phyloP scores from a whole-genome alignment of 306 rosid species.

The Citrullus colocynthis region DNA sequence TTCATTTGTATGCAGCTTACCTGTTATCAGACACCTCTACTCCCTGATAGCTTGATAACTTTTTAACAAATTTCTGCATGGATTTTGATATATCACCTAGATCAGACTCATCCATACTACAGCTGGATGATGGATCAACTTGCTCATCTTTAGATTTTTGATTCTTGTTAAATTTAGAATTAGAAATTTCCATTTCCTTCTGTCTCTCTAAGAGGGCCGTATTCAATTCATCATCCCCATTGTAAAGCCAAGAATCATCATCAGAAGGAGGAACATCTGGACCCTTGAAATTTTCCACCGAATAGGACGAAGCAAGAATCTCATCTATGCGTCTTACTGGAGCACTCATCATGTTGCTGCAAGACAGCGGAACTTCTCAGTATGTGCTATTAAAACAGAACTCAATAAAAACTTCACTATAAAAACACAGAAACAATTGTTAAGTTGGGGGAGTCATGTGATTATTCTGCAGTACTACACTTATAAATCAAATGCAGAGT shows the following conservation, averaged over 20 bases:
- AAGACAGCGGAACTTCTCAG: slow-evolving; percentile 16
- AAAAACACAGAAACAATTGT: background rate
- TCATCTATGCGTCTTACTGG: slow-evolving; percentile 88
- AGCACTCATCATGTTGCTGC: slow-evolving; percentile 73
- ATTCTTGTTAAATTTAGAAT: slow-evolving; percentile 47
- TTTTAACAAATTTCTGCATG: slow-evolving; percentile 75
- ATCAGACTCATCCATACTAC: slow-evolving; percentile 38
- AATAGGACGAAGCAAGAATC: slow-evolving; percentile 53
- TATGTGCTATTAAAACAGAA: background rate
- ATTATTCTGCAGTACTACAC: background rate
- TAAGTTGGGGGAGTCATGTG: background rate
- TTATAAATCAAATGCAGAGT: background rate
- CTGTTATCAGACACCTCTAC: slow-evolving; percentile 80
- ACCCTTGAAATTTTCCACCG: slow-evolving; percentile 44
- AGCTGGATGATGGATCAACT: slow-evolving; percentile 31
- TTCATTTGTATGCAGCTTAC: slow-evolving; percentile 18
- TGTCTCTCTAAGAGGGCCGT: slow-evolving; percentile 72
- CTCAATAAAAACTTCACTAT: background rate
- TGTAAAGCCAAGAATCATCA: slow-evolving; percentile 76
- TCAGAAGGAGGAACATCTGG: slow-evolving; percentile 71
- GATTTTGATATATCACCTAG: slow-evolving; percentile 59
- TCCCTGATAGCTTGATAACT: slow-evolving; percentile 76
- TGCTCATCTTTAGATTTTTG: slow-evolving; percentile 44
- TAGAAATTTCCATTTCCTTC: slow-evolving; percentile 70
- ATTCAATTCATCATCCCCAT: slow-evolving; percentile 78